These are phyloP conservation scores for Sporisorium reilianum DNA, from an alignment of 1,284 basidiomycete species.

Conservation along the genomic window DNA sequence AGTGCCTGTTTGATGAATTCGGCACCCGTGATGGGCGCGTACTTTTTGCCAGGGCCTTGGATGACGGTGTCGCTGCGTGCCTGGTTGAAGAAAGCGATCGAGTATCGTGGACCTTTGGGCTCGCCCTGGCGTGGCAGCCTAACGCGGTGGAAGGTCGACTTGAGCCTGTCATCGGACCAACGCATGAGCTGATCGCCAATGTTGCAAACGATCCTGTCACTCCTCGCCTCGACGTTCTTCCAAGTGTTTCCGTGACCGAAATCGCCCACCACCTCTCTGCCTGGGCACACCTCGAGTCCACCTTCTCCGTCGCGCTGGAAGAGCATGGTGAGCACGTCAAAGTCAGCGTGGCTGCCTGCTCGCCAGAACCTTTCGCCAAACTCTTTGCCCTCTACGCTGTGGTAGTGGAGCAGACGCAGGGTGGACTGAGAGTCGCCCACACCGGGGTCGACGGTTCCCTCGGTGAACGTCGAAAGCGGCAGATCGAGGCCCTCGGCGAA, in stretches of 20 bases:
- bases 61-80: conserved; percentile 54
- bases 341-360: conserved; percentile 76
- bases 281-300: conserved; percentile 74
- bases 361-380: conserved; percentile 70
- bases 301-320: conserved; percentile 75
- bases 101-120: conserved; percentile 56
- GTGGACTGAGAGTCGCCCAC: conserved; percentile 73
- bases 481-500: conserved; percentile 72
- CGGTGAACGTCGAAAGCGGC: conserved; percentile 70
- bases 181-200: conserved; percentile 76
- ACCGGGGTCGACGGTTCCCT: conserved; percentile 52
- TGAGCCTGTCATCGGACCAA: conserved; percentile 76
- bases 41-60: conserved; percentile 59
- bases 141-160: conserved; percentile 76
- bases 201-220: conserved; percentile 75
- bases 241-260: conserved; percentile 73
- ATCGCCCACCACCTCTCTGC: conserved; percentile 72
- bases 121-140: conserved; percentile 71
- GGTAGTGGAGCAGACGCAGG: conserved; percentile 75
- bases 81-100: conserved; percentile 66
- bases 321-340: conserved; percentile 75
- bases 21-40: conserved; percentile 42
- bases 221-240: conserved; percentile 71
- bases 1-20: conserved; percentile 57
- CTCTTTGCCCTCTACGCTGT: conserved; percentile 70